Base-by-base conservation (phyloP, 306 rosid species). In the Prunus campanulata region DNA sequence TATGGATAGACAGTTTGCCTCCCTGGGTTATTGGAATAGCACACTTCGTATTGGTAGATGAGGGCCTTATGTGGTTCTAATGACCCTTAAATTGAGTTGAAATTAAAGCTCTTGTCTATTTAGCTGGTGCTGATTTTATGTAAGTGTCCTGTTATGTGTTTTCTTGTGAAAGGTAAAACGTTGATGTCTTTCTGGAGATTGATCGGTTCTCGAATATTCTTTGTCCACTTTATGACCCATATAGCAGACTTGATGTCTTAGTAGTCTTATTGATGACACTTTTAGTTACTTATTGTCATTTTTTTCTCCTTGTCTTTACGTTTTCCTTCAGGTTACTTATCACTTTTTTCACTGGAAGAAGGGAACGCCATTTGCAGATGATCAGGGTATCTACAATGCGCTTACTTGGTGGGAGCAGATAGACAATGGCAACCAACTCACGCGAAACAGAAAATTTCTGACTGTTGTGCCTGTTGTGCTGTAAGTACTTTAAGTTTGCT, bases 321-420 rank as follows among this genome's bases (percentile, higher is more conserved):
- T 63, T 15, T 20, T 49, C 29, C 25, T 67, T 76, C 84, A 83
- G 87, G 77, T 83, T 60, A 83, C 87, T 19, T 83, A 79, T 66
- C 87, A 80, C 16, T 83, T 76, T 78, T 83, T 83, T 63, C 87
- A 83, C 19, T 83, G 87, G 87, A 83, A 83, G 75, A 83, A 83
- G 35, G 87, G 87, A 77, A 83, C 87, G 30, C 87, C 87, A 20
- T 83, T 83, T 83, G 83, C 87, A 46, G 87, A 83, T 68, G 87
- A 83, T 60, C 87, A 83, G 64, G 87, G 87, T 67, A 77, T 83
- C 78, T 83, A 83, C 79, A 83, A 83, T 24, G 72, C 76, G n/a
- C 76, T 83, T 66, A 83, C 87, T 47, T 83, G 87, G 87, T 83
- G 87, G 87, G 87, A 83, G 55, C 87, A 83, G 84, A 80, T 83